These are phyloP conservation scores for Verticillium nubilum DNA, from an alignment of 2,329 filamentous ascomycete genomes.

Conservation along the genomic window DNA sequence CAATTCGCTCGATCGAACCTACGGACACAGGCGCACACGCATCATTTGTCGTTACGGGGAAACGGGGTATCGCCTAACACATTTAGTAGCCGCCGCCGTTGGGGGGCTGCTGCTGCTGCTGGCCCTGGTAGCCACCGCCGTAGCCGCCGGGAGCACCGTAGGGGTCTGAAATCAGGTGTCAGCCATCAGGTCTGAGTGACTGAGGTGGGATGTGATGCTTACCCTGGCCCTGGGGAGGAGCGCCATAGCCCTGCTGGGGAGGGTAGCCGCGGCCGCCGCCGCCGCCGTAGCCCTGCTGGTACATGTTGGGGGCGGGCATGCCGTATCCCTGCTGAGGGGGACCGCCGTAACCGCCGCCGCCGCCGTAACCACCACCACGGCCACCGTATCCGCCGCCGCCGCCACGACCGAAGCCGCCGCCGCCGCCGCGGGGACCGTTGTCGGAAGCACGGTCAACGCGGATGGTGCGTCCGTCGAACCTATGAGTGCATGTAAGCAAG, in stretches of 20 bases:
- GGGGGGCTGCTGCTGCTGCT: constrained; percentile 28
- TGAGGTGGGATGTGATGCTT: not conserved
- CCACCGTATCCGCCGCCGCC: constrained; percentile 28
- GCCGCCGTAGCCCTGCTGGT: constrained; percentile 35
- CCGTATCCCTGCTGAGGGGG: constrained; percentile 25
- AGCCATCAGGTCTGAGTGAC: not conserved
- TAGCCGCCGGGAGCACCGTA: constrained; percentile 1
- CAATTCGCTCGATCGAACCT: constrained; percentile 15
- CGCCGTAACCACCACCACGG: constrained; percentile 27
- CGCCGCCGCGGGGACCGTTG: constrained; percentile 58
- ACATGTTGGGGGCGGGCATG: constrained; percentile 29
- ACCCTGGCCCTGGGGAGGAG: constrained; percentile 29
- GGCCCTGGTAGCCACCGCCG: constrained; percentile 30
- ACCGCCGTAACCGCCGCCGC: constrained; percentile 22
- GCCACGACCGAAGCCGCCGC: constrained; percentile 41
- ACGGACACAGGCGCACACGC: constrained; percentile 11
- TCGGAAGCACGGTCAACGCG: constrained; percentile 95
- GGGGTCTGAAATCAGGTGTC: not conserved
- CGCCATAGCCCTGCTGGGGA: constrained; percentile 29
- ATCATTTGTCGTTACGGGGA: constrained; percentile 13
- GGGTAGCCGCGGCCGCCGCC: constrained; percentile 40
- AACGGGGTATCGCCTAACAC: constrained; percentile 3
- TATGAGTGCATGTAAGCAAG: constrained; percentile 27
- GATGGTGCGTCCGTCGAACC: constrained; percentile 90
- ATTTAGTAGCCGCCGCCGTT: constrained; percentile 36